A percentile compares a stretch with the other conserved stretches of the same genome.
Conservation (phyloP, 129 eudicot genomes). For the Pittosporum tobira region DNA sequence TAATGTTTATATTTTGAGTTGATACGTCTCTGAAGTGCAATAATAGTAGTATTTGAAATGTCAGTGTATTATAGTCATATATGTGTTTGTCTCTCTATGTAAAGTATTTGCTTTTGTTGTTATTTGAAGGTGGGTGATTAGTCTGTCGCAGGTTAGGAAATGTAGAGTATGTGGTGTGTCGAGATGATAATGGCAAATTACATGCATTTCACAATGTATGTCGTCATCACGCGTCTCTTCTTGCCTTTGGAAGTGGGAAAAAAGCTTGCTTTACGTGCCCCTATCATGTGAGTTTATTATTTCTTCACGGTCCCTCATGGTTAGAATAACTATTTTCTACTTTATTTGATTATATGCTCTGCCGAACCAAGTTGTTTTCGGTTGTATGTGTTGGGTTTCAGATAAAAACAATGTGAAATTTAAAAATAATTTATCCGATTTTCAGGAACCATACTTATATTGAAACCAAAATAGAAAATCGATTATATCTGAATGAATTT, state of each 20-base stretch:
- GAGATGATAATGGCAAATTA: constrained; percentile 57
- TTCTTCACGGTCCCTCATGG: background rate
- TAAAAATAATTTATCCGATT: too few relatives aligned
- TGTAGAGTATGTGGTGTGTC: constrained; percentile 73
- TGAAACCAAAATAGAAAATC: too few relatives aligned
- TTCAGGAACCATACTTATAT: too few relatives aligned
- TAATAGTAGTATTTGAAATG: too few relatives aligned
- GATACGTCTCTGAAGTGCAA: too few relatives aligned
- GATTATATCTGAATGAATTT: too few relatives aligned
- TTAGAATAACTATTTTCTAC: background rate
- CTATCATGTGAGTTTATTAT: constrained; percentile 76
- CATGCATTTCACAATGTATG: constrained; percentile 94
- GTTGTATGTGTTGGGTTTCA: too few relatives aligned
- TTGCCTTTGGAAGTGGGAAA: constrained; percentile 73
- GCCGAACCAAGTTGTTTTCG: background rate
- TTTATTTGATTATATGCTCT: background rate
- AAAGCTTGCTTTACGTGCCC: constrained; percentile 90
- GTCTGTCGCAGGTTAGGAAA: constrained; percentile 59
- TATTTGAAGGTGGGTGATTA: constrained; percentile 16
- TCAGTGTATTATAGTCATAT: too few relatives aligned
- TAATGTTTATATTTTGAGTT: too few relatives aligned
- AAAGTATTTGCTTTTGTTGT: background rate
- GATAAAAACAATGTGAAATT: too few relatives aligned
- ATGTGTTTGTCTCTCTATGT: too few relatives aligned
- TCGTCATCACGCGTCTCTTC: constrained; percentile 91